Conservation (phyloP, 345 rosid species). For the Sisymbrium altissimum region DNA sequence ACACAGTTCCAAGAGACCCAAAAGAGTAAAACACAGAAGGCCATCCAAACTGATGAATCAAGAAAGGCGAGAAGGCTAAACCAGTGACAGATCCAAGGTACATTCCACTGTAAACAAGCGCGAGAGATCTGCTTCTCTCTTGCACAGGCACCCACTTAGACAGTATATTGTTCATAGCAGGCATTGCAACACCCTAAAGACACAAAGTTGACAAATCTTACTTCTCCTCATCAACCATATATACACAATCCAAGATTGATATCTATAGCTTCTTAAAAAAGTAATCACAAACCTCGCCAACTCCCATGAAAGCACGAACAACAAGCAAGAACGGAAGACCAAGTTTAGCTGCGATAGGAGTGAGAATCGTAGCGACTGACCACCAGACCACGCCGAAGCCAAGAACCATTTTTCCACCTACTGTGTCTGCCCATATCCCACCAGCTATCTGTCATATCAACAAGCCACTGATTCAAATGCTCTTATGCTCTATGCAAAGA, state of each 20-base stretch:
- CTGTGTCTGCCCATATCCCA: slow-evolving; percentile 94
- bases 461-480: background rate
- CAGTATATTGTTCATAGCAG: slow-evolving; percentile 94
- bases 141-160: slow-evolving; percentile 93
- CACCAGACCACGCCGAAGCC: slow-evolving; percentile 96
- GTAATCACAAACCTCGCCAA: slow-evolving; percentile 67
- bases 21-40: slow-evolving; percentile 94
- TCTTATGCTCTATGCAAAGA: background rate
- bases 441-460: slow-evolving; percentile 68
- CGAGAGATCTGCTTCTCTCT: slow-evolving; percentile 91
- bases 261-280: background rate
- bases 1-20: slow-evolving; percentile 86
- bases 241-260: background rate
- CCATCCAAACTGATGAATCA: slow-evolving; percentile 91
- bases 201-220: background rate
- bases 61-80: slow-evolving; percentile 83
- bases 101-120: slow-evolving; percentile 94
- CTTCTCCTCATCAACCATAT: background rate
- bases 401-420: slow-evolving; percentile 82
- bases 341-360: slow-evolving; percentile 83
- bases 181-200: slow-evolving; percentile 96
- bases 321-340: slow-evolving; percentile 86
- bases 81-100: slow-evolving; percentile 95
- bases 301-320: slow-evolving; percentile 90
- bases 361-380: slow-evolving; percentile 82